Percentiles rank a stretch among this genome's conserved stretches.
Conservation (phyloP, 202 grass and related monocot genomes). For the Hordeum pubiflorum region DNA sequence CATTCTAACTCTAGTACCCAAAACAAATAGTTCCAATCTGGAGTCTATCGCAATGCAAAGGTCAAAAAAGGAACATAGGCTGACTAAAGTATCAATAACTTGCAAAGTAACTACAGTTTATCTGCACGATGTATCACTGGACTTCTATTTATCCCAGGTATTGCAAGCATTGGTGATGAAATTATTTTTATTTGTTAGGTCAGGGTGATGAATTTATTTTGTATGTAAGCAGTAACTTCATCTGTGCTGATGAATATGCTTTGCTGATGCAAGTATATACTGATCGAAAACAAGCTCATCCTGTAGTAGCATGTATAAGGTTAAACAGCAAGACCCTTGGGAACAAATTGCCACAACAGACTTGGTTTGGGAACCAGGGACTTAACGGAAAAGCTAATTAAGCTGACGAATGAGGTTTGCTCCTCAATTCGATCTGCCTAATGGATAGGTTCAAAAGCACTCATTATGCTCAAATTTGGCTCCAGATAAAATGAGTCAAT, state of each 20-base stretch:
- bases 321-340: neutral
- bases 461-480: neutral
- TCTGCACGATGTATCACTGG: neutral
- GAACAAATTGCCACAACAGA: neutral
- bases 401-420: neutral
- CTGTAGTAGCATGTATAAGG: neutral
- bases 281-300: neutral
- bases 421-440: neutral
- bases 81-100: neutral
- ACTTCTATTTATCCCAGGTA: constrained; percentile 2
- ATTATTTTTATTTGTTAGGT: neutral
- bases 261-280: neutral
- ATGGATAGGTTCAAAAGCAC: neutral
- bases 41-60: neutral
- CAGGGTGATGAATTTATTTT: neutral
- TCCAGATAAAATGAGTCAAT: neutral
- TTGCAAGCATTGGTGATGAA: neutral
- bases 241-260: neutral
- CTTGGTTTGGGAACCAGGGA: neutral
- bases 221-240: neutral
- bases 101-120: neutral
- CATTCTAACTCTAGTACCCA: constrained; percentile 4
- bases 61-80: neutral
- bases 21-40: neutral
- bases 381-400: neutral